These are phyloP conservation scores for Salvia splendens DNA, from an alignment of 257 asterid genomes.

Conservation along the genomic window DNA sequence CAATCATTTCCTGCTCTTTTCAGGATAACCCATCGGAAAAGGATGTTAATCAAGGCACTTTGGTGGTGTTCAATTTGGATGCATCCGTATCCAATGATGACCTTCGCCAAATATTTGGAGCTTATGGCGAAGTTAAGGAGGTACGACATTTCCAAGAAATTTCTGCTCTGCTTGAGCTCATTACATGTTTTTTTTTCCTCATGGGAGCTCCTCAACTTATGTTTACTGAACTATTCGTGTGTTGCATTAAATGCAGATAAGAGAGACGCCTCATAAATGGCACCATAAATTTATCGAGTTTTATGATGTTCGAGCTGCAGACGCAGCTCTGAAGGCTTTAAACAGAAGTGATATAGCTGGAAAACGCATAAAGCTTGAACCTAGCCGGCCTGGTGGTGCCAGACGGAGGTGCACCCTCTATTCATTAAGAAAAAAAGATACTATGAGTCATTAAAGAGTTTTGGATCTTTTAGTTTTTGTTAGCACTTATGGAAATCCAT, in stretches of 20 bases:
- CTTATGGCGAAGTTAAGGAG: slow-evolving; percentile 97
- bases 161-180: slow-evolving; percentile 5
- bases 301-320: slow-evolving; percentile 95
- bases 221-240: slow-evolving; percentile 26
- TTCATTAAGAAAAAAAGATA: slow-evolving; percentile 1
- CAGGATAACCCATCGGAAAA: slow-evolving; percentile 97
- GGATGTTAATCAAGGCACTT: slow-evolving; percentile 93
- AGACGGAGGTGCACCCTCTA: slow-evolving; percentile 67
- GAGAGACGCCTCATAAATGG: slow-evolving; percentile 94
- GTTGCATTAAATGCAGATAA: slow-evolving; percentile 55
- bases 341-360: slow-evolving; percentile 97
- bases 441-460: not conserved
- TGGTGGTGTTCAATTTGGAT: slow-evolving; percentile 94
- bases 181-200: not conserved
- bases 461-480: not conserved
- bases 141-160: slow-evolving; percentile 36
- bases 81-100: slow-evolving; percentile 91
- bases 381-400: slow-evolving; percentile 99
- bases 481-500: not conserved
- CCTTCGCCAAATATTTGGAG: slow-evolving; percentile 89
- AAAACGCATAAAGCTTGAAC: slow-evolving; percentile 96
- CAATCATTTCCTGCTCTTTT: slow-evolving; percentile 18
- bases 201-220: not conserved
- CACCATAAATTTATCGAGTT: slow-evolving; percentile 97
- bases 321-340: slow-evolving; percentile 93